phyloP scores from a whole-genome alignment of 2,329 filamentous ascomycete genomes.

The Colletotrichum sojae region DNA sequence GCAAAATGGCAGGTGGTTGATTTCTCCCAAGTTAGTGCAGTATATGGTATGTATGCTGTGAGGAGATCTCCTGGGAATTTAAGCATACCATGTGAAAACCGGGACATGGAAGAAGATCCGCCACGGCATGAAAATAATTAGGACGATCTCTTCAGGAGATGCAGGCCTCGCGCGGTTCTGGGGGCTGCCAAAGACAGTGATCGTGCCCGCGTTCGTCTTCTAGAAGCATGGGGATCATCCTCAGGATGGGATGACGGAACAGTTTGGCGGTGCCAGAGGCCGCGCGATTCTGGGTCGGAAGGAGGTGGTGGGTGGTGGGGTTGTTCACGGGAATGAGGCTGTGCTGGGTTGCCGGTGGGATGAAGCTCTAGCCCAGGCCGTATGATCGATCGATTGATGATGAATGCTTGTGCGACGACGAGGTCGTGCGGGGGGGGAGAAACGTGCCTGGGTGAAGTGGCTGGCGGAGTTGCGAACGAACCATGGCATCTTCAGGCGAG shows the following conservation, averaged over 20 bases:
- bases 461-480: background rate
- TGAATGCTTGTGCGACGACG: background rate
- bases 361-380: background rate
- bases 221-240: slow-evolving; percentile 24
- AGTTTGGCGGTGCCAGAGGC: slow-evolving; percentile 10
- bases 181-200: slow-evolving; percentile 19
- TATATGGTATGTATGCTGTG: background rate
- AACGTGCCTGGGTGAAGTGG: background rate
- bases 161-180: background rate
- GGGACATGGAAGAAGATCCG: background rate
- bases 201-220: slow-evolving; percentile 28
- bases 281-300: slow-evolving; percentile 14
- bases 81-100: background rate
- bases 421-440: background rate
- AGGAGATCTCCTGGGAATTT: background rate
- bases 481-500: background rate
- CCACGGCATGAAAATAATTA: background rate
- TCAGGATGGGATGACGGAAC: slow-evolving; percentile 30
- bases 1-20: background rate
- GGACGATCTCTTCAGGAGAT: slow-evolving; percentile 3
- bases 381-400: background rate
- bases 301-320: background rate
- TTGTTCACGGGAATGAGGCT: slow-evolving; percentile 9
- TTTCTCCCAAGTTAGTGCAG: background rate
- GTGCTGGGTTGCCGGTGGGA: slow-evolving; percentile 4